These are phyloP conservation scores for Boletus subparvulus DNA, from an alignment of 768 basidiomycete genomes.

Conservation along the genomic window DNA sequence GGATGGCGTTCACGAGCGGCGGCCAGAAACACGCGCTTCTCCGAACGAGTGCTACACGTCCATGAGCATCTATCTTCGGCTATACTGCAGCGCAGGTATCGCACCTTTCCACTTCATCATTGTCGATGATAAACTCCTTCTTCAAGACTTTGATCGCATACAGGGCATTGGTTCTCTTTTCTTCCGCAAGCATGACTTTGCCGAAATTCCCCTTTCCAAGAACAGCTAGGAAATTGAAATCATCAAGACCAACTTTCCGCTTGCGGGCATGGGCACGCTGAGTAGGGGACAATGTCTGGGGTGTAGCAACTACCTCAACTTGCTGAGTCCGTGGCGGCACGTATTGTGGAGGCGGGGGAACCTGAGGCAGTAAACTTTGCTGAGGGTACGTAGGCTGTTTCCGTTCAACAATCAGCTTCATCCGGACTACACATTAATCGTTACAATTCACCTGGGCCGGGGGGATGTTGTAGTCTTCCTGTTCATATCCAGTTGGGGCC, in stretches of 20 bases:
- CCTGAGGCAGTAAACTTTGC: slow-evolving; percentile 21
- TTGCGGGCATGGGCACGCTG: slow-evolving; percentile 50
- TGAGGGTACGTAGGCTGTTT: slow-evolving; percentile 27
- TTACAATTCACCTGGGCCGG: slow-evolving; percentile 23
- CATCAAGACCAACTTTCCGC: slow-evolving; percentile 93
- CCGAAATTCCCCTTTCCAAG: slow-evolving; percentile 99
- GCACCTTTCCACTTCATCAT: slow-evolving; percentile 98
- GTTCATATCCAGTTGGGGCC: slow-evolving; percentile 24
- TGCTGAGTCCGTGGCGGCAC: slow-evolving; percentile 31
- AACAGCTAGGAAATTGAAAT: slow-evolving; percentile 98
- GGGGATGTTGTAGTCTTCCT: slow-evolving; percentile 26
- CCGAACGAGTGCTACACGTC: slow-evolving; percentile 82
- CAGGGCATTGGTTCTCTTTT: slow-evolving; percentile 84
- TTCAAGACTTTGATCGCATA: slow-evolving; percentile 99
- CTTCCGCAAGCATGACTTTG: slow-evolving; percentile 99
- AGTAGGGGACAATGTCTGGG: slow-evolving; percentile 38
- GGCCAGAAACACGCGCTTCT: slow-evolving; percentile 96
- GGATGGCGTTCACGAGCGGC: slow-evolving; percentile 98
- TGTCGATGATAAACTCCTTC: slow-evolving; percentile 99
- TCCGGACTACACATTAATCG: background rate
- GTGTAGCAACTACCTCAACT: slow-evolving; percentile 18
- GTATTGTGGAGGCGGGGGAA: slow-evolving; percentile 17
- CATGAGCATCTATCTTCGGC: slow-evolving; percentile 4
- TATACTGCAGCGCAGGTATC: slow-evolving; percentile 14
- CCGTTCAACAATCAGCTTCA: slow-evolving; percentile 4